Conservation (phyloP, 495 filamentous ascomycete genomes). For the Evansstolkia leycettana region DNA sequence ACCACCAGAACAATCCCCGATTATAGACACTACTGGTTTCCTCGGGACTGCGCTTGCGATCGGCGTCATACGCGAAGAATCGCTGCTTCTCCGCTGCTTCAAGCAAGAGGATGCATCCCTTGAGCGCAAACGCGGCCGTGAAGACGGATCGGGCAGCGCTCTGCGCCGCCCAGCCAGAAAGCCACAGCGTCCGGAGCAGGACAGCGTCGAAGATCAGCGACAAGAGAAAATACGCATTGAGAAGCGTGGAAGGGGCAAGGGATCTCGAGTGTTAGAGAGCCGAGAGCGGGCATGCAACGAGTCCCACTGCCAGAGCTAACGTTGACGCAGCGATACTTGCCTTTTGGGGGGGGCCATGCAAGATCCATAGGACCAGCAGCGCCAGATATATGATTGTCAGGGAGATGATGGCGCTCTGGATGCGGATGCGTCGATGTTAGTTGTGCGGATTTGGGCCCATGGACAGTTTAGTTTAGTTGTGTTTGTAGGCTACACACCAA, state of each 20-base stretch:
- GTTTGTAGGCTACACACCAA: constrained; percentile 23
- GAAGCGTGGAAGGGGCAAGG: constrained; percentile 44
- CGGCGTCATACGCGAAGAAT: constrained; percentile 31
- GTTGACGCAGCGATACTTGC: constrained; percentile 37
- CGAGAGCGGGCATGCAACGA: constrained; percentile 31
- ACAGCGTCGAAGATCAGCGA: constrained; percentile 47
- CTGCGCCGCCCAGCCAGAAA: constrained; percentile 25
- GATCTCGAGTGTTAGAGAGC: constrained; percentile 44
- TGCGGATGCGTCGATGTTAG: neutral
- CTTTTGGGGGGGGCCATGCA: constrained; percentile 14
- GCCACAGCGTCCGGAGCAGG: constrained; percentile 45
- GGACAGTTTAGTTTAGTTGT: neutral
- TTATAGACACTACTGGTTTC: constrained; percentile 43
- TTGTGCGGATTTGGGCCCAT: neutral
- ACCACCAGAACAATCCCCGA: constrained; percentile 43
- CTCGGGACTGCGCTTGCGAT: constrained; percentile 38
- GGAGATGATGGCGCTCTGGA: constrained; percentile 27
- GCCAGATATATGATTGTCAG: constrained; percentile 32
- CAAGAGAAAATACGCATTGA: constrained; percentile 48
- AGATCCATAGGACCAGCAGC: constrained; percentile 36
- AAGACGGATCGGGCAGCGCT: constrained; percentile 31
- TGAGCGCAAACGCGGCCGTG: constrained; percentile 33
- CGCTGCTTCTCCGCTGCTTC: constrained; percentile 43
- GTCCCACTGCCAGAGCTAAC: constrained; percentile 24
- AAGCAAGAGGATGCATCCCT: constrained; percentile 35